These are phyloP conservation scores for Bodo saltans DNA, from an alignment of 78 protist species.

Conservation along the genomic window DNA sequence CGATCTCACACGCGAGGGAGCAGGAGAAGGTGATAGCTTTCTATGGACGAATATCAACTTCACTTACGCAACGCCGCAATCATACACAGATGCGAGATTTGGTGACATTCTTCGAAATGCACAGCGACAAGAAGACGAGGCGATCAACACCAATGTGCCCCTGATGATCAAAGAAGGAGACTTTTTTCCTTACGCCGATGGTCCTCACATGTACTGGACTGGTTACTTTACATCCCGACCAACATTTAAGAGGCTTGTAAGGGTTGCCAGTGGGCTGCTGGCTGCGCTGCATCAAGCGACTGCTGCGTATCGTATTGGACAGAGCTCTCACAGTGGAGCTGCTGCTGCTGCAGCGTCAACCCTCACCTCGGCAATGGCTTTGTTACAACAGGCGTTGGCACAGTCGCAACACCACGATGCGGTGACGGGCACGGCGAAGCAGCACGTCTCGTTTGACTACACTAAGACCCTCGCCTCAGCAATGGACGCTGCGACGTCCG, in stretches of 20 bases:
- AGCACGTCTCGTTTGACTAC: constrained; percentile 25
- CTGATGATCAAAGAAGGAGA: no score
- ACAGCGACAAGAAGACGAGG: constrained; percentile 5
- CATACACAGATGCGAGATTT: constrained; percentile 11
- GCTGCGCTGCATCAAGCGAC: no score
- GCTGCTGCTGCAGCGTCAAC: constrained; percentile 33
- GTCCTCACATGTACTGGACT: constrained; percentile 74
- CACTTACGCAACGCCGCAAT: constrained; percentile 18
- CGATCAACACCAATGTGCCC: constrained; percentile 25
- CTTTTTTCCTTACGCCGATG: constrained; percentile 82
- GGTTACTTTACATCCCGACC: constrained; percentile 80
- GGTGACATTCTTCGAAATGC: not conserved
- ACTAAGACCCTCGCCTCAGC: not conserved
- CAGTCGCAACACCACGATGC: constrained; percentile 40
- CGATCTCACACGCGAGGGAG: constrained; percentile 5
- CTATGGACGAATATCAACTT: constrained; percentile 17
- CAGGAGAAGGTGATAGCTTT: not conserved
- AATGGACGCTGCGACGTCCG: not conserved
- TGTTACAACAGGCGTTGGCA: constrained; percentile 7
- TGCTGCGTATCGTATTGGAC: constrained; percentile 49
- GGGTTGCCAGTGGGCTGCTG: no score
- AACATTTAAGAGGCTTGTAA: constrained; percentile 65
- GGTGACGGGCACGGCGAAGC: constrained; percentile 30
- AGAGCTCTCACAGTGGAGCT: constrained; percentile 35
- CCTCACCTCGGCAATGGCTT: not conserved